phyloP scores from a whole-genome alignment of 179 eudicot species.

The Pouteria campechiana region DNA sequence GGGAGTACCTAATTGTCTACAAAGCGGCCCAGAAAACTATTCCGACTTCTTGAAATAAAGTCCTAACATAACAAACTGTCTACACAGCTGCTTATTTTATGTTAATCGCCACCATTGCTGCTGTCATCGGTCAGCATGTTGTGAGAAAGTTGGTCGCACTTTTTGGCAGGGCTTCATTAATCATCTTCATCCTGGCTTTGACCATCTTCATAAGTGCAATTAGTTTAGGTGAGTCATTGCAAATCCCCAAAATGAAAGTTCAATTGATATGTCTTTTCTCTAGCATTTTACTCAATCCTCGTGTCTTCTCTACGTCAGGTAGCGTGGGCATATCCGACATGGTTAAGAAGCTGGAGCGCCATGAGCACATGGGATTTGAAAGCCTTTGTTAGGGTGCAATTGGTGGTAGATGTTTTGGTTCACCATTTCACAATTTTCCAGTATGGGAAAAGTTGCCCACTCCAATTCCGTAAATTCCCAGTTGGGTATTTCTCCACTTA shows the following conservation, averaged over 20 bases:
- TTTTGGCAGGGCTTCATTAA: slow-evolving; percentile 55
- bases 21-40: no score
- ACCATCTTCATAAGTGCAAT: slow-evolving; percentile 59
- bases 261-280: neutral
- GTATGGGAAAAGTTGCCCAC: no score
- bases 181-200: slow-evolving; percentile 48
- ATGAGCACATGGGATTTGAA: slow-evolving; percentile 58
- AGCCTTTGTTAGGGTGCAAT: slow-evolving; percentile 28
- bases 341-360: slow-evolving; percentile 32
- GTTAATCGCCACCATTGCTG: slow-evolving; percentile 47
- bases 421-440: no score
- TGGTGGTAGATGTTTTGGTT: no score
- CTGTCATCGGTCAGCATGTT: slow-evolving; percentile 48
- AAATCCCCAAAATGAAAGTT: no score
- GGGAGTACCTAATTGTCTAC: no score
- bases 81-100: slow-evolving; percentile 52
- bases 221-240: slow-evolving; percentile 25
- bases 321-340: slow-evolving; percentile 48
- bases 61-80: no score
- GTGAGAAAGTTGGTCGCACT: slow-evolving; percentile 36
- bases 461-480: no score
- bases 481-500: no score
- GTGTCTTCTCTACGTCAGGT: slow-evolving; percentile 13
- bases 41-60: no score
- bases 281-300: neutral